Base-by-base conservation (phyloP, 2,329 filamentous ascomycete genomes). In the Ophiosphaerella narmari region DNA sequence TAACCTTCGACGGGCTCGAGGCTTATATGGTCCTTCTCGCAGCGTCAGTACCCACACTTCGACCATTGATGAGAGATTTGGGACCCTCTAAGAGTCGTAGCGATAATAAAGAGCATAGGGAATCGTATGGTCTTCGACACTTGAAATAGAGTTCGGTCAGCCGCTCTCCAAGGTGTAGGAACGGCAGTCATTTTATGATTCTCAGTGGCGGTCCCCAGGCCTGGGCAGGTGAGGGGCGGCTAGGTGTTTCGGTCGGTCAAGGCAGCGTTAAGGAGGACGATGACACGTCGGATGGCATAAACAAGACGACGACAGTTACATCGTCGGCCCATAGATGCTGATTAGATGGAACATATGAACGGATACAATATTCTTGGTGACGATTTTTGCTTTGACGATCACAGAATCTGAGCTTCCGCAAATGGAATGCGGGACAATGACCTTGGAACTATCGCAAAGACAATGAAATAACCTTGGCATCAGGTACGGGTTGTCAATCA, bases 1-100 rank as follows among this genome's bases (percentile, higher is more conserved):
- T 36, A 36, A 36, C 34, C 16, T 36, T 36, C 34, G 16, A 43
- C 18, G 33, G 40, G 13, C 42, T 44, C 2, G 32, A 44, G 33
- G 42, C 42, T 21, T 44, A 44, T 29, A 26, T 44, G n/a, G 32
- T 44, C 5, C 42, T 44, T 12, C 13, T 44, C 13, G 42, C 42
- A 16, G 42, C 42, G 7, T 44, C 42, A n/a, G 24, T 44, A 16
- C 42, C 42, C 5, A 44, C 42, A 18, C 42, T 44, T 36, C 42
- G 32, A 21, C 42, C 42, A 16, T 29, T 44, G 31, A 31, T 31
- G 11, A 35, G 14, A 37, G 29, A 4, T 29, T 6, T 44, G n/a
- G 29, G 29, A 29, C 13, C 31, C 4, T 29, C 26, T 11, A 29
- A 29, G 26, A 29, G 26, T 29, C 26, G 26, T 29, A 11, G 26